phyloP scores from a whole-genome alignment of 108 stramenopile species.

The Skeletonema potamos region DNA sequence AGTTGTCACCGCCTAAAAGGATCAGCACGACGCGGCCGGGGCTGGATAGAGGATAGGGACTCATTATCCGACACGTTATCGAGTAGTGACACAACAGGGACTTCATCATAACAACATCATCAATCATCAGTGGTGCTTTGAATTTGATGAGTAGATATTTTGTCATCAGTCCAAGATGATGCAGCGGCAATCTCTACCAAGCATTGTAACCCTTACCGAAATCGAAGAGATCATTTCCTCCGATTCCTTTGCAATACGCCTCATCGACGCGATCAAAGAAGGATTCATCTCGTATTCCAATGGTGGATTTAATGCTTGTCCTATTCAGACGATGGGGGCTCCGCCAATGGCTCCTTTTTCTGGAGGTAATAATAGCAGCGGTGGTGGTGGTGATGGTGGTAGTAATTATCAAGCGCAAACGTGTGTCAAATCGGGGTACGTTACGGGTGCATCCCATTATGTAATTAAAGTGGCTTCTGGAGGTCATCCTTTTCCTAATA shows the following conservation, averaged over 20 bases:
- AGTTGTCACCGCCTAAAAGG: too few species aligned
- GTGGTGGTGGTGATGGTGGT: conserved; percentile 21
- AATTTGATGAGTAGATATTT: too few species aligned
- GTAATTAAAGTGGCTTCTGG: conserved; percentile 77
- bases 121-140: too few species aligned
- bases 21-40: too few species aligned
- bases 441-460: conserved; percentile 53
- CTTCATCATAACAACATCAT: too few species aligned
- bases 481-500: conserved; percentile 55
- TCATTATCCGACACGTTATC: too few species aligned
- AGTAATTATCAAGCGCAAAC: conserved; percentile 59
- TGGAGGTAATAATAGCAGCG: background rate
- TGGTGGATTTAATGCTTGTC: conserved; percentile 61
- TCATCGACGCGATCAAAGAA: conserved; percentile 55
- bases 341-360: conserved; percentile 68
- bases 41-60: too few species aligned
- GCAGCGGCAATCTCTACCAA: conserved; percentile 3
- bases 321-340: conserved; percentile 69
- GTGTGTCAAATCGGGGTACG: conserved; percentile 73
- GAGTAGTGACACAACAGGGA: too few species aligned
- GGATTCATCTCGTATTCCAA: conserved; percentile 55
- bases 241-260: conserved; percentile 31
- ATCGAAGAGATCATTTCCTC: conserved; percentile 48
- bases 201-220: conserved; percentile 38
- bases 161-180: background rate